phyloP scores from a whole-genome alignment of 2,329 filamentous ascomycete species.

The Pseudocercospora crystallina region DNA sequence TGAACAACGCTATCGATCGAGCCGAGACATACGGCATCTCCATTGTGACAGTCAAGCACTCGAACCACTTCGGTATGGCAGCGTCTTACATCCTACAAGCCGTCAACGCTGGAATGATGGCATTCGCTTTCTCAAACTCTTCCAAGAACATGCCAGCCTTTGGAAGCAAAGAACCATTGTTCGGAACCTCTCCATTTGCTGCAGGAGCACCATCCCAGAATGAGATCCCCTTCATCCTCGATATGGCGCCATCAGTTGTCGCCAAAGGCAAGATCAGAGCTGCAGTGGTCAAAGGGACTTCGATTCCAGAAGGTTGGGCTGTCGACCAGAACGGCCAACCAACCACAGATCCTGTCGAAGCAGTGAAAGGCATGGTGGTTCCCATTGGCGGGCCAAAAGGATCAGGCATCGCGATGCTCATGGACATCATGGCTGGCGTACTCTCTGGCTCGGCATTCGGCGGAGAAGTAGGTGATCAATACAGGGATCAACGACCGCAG shows the following conservation, averaged over 20 bases:
- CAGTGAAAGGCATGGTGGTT: slow-evolving; percentile 72
- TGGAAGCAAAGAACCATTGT: slow-evolving; percentile 64
- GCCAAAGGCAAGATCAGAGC: slow-evolving; percentile 70
- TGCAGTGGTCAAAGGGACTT: slow-evolving; percentile 62
- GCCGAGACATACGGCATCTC: slow-evolving; percentile 68
- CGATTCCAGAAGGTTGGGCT: slow-evolving; percentile 70
- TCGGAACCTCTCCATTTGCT: slow-evolving; percentile 71
- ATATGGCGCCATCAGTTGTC: slow-evolving; percentile 66
- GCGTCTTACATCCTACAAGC: slow-evolving; percentile 77
- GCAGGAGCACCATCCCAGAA: slow-evolving; percentile 68
- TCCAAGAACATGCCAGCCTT: slow-evolving; percentile 69
- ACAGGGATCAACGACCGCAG: slow-evolving; percentile 54
- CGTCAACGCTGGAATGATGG: slow-evolving; percentile 63
- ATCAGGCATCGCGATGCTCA: slow-evolving; percentile 72
- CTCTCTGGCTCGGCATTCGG: slow-evolving; percentile 73
- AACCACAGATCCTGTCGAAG: slow-evolving; percentile 59
- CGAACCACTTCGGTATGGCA: slow-evolving; percentile 78
- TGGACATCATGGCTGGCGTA: slow-evolving; percentile 78
- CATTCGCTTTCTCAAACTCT: slow-evolving; percentile 57
- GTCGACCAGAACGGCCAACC: slow-evolving; percentile 63
- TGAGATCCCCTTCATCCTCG: slow-evolving; percentile 63
- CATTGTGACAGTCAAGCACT: slow-evolving; percentile 70
- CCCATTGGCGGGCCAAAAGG: slow-evolving; percentile 81
- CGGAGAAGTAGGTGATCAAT: slow-evolving; percentile 69
- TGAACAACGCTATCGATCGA: slow-evolving; percentile 65